Base-by-base conservation (phyloP, 768 basidiomycete species). In the Lactarius trivialis region DNA sequence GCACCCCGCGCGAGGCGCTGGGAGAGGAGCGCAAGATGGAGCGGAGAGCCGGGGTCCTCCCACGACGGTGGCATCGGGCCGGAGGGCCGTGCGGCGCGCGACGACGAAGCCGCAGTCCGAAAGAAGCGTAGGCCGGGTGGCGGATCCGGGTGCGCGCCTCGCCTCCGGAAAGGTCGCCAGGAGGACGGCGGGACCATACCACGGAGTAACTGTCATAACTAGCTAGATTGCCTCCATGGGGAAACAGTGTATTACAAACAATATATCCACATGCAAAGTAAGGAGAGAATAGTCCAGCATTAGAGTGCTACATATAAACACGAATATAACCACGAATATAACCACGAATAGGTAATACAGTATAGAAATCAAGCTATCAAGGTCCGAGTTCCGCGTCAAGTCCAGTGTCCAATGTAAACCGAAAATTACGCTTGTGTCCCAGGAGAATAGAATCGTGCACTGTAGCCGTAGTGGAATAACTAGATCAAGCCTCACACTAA, bases 21-120 rank as follows among this genome's bases (percentile, higher is more conserved):
- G 30, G 30, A 30, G 30, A 30, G 61, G n/a, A 53, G 24, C 19
- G 41, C 56, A 3, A 58, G 41, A 19, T 30, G 54, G 7, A 34
- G 57, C 19, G 4, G 57, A 1, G 52, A 48, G 28, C 37, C 45
- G 41, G 41, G 15, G 7, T 39, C 19, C 56, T 19, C 51, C 33
- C 21, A 63, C 57, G 11, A n/a, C 53, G 24, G 54, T 63, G 41
- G 58, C n/a, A 12, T 51, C 56, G 11, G 24, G 51, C 56, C 57
- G 50, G 41, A 62, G 56, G 11, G 34, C 34, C 56, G 43, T 57
- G 8, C n/a, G 41, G 11, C 50, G 56, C 28, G 51, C 24, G 33
- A 48, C 51, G 15, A 51, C 19, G 52, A 58, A 63, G 26, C n/a
- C n/a, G n/a, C n/a, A n/a, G n/a, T n/a, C n/a, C n/a, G n/a, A n/a